phyloP scores from a whole-genome alignment of 805 yeast species.

The Blastobotrys robertii region DNA sequence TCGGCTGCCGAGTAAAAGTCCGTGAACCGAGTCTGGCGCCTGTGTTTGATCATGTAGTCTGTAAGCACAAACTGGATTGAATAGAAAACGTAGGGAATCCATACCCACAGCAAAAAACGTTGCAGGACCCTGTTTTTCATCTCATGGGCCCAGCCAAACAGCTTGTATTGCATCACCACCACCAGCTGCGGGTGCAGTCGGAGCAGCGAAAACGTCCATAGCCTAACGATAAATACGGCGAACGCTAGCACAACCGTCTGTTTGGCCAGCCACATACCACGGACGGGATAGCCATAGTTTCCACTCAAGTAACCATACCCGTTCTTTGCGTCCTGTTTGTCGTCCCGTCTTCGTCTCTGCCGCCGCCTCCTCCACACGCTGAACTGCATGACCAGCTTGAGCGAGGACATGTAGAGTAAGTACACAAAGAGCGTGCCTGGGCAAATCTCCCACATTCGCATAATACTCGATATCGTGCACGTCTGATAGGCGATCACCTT shows the following conservation, averaged over 20 bases:
- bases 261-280: constrained; percentile 5
- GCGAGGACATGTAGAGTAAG: constrained; percentile 1
- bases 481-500: too few species aligned
- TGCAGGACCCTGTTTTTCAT: background rate
- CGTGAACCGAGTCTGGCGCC: background rate
- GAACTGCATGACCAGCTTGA: constrained; percentile 3
- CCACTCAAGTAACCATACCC: constrained; percentile 10
- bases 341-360: background rate
- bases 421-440: constrained; percentile 6
- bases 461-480: too few species aligned
- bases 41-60: constrained; percentile 4
- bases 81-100: constrained; percentile 1
- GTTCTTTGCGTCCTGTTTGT: constrained; percentile 1
- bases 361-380: background rate
- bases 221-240: constrained; percentile 4
- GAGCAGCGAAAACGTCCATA: background rate
- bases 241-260: constrained; percentile 5
- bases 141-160: constrained; percentile 5
- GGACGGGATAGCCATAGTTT: constrained; percentile 10
- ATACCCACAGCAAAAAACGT: constrained; percentile 2
- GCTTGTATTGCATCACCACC: background rate
- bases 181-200: background rate
- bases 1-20: too few species aligned
- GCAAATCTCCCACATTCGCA: constrained; percentile 5
- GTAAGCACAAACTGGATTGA: constrained; percentile 1